Conservation (phyloP, 306 rosid species). For the Rosa lucieae region DNA sequence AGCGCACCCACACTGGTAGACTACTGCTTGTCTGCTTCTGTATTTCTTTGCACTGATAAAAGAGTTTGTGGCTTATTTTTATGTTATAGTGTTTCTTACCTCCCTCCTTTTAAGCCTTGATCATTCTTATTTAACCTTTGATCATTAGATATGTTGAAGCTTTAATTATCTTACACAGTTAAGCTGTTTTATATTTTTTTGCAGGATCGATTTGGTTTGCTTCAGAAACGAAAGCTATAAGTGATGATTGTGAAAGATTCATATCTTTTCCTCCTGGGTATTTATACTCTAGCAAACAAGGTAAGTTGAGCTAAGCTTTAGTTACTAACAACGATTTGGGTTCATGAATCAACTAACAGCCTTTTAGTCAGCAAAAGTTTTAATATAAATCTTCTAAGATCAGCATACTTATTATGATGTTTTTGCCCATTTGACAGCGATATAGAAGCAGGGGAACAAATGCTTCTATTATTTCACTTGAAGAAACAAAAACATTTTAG, state of each 20-base stretch:
- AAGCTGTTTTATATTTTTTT: constrained; percentile 28
- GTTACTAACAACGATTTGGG: neutral
- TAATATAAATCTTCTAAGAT: neutral
- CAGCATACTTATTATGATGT: neutral
- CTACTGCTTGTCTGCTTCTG: too few relatives aligned
- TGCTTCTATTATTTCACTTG: too few relatives aligned
- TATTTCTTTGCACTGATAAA: too few relatives aligned
- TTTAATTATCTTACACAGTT: neutral
- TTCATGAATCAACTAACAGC: neutral
- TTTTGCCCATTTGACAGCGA: neutral
- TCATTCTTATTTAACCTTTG: neutral
- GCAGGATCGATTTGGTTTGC: constrained; percentile 97
- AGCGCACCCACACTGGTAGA: too few relatives aligned
- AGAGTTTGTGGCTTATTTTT: too few relatives aligned
- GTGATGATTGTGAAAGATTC: constrained; percentile 95
- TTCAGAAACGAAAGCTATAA: constrained; percentile 95
- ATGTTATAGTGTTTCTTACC: too few relatives aligned
- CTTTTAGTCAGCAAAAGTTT: neutral
- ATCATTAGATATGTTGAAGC: neutral
- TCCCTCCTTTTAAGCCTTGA: too few relatives aligned
- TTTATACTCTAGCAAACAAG: constrained; percentile 94
- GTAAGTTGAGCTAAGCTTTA: constrained; percentile 36
- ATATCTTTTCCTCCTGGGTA: constrained; percentile 21
- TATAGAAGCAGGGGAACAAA: neutral
- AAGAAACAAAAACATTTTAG: neutral